Base-by-base conservation (phyloP, 495 filamentous ascomycete species). In the Podospora pseudoanserina region DNA sequence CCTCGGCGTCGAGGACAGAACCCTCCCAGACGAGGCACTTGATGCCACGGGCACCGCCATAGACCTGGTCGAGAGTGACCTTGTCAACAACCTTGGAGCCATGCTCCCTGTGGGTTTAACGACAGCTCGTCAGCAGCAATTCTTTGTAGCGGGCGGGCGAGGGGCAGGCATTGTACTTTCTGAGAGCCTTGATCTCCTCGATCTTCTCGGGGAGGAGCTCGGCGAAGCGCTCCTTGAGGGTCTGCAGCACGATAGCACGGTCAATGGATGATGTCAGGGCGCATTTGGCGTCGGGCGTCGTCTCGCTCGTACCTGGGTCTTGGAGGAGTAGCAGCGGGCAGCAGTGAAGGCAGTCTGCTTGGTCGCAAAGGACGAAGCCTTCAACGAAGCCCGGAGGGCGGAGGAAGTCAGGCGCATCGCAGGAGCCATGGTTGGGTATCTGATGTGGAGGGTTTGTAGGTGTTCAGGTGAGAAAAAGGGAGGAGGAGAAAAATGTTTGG, bases 21-120 rank as follows among this genome's bases (percentile, higher is more conserved):
- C 95, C 95, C 88, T 99, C 95, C 95, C 95, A 98, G 66, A 98
- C 95, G 65, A 99, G 89, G 72, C 90, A 91, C 85, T 98, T 99
- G 82, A 99, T 96, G 70, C 95, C 96, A 85, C 96, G 93, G 74
- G 96, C 96, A 88, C 95, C 95, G 84, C 95, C 95, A 79, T 98
- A 98, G 74, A 95, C 95, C 83, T 99, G 96, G 85, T 98, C 95
- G 74, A 99, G 89, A 67, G 96, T 99, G 78, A 99, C 92, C 86
- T 99, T 93, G 76, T 94, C 93, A 74, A 99, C 83, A 71, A 97
- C 91, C 82, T 92, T 98, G 84, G 85, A 92, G 79, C 95, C 95
- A 79, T 95, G 87, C 72, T 96, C 94, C 85, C 93, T 96, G 73
- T 9, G 61, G 32, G 59, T 59, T 68, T 39, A 7, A 60, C 55